These are phyloP conservation scores for Xanthoparmelia taractica DNA, from an alignment of 495 filamentous ascomycete genomes.

Conservation along the genomic window DNA sequence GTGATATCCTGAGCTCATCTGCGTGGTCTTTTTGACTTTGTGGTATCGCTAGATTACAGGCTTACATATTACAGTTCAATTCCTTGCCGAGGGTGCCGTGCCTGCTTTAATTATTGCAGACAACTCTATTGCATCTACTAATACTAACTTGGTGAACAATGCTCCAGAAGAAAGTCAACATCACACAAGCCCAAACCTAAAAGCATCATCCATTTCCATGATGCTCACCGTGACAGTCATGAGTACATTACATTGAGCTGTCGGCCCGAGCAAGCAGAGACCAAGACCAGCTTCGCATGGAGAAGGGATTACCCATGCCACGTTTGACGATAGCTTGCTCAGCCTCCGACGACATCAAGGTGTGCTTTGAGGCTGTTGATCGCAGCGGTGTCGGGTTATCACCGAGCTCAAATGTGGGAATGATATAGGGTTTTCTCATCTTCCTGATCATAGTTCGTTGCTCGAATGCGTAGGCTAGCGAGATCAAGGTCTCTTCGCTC, in stretches of 20 bases:
- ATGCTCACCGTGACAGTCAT: not conserved
- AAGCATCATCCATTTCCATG: not conserved
- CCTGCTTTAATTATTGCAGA: no score
- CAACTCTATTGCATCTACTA: no score
- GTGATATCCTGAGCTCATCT: no score
- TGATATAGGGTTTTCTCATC: conserved; percentile 37
- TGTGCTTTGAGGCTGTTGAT: not conserved
- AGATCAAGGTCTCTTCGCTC: conserved; percentile 46
- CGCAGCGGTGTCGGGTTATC: conserved; percentile 18
- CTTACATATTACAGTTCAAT: no score
- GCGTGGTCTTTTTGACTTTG: no score
- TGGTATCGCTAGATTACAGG: no score
- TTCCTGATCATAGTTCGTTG: conserved; percentile 43
- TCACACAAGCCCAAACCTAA: not conserved
- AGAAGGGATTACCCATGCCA: not conserved
- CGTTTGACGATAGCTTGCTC: not conserved
- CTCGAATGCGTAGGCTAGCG: conserved; percentile 52
- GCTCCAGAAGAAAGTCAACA: not conserved
- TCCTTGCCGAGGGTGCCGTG: no score
- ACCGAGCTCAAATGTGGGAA: conserved; percentile 36
- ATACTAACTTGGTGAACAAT: not conserved
- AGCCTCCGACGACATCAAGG: not conserved
- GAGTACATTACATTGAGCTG: not conserved
- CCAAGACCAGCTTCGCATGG: not conserved
- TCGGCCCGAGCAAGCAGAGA: not conserved